Base-by-base conservation (phyloP, 805 yeast genomes). In the Suhomyces sp. region DNA sequence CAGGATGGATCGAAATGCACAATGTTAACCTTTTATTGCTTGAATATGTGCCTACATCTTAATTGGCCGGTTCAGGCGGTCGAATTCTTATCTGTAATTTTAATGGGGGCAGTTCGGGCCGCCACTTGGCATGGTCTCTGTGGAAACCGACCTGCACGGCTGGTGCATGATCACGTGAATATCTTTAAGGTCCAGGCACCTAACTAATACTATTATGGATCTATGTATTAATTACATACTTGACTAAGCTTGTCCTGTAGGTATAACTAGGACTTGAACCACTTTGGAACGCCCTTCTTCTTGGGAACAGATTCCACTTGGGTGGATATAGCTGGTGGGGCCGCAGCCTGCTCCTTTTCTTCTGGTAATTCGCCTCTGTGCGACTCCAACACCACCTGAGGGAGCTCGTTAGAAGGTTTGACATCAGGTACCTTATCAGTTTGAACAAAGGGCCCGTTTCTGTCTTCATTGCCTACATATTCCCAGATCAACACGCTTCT, bases 401-500 rank as follows among this genome's bases (percentile, higher is more conserved):
- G 78, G 48, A 75, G 57, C 24, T 73, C 70, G 27, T 51, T 54
- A 23, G 66, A 62, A 13, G 60, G 60, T 49, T 64, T 71, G 27
- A 64, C 53, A 9, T 54, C 57, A 1, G 54, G 44, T 4, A 49
- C 40, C 3, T 46, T 35, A 3, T 57, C 63, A 10, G 60, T 48
- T 24, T 65, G 64, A 31, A 70, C 46, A 50, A 52, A 72, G 6
- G 76, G 74, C 0, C 73, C 74, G 7, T 12, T 35, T 10, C 47
- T 17, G 12, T 46, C 29, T 12, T 50, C 52, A 4, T 44, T 48
- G 5, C 46, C 59, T 4, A 57, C 47, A 10, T 62, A 49, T 50
- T 72, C 77, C 76, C 77, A 74, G n/a, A 75, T 68, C 33, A 75
- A 60, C 9, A 66, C 55, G 6, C 70, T 60, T 51, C 67, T 63